phyloP scores from a whole-genome alignment of 2,329 filamentous ascomycete species.

The Neonectria coccinea region DNA sequence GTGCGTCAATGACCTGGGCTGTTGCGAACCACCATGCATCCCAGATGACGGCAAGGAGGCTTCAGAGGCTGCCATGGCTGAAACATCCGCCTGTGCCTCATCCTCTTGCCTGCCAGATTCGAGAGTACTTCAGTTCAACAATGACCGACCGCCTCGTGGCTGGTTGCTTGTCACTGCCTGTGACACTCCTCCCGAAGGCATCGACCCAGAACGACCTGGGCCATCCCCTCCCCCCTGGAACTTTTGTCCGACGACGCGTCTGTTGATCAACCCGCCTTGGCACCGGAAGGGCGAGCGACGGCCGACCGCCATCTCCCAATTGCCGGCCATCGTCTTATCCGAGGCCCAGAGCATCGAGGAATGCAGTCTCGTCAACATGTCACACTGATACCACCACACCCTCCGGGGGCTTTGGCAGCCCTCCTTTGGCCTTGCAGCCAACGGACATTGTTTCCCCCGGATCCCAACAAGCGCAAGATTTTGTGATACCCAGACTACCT shows the following conservation, averaged over 20 bases:
- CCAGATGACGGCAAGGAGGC: background rate
- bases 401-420: constrained; percentile 23
- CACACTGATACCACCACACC: constrained; percentile 39
- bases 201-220: background rate
- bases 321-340: constrained; percentile 23
- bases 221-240: constrained; percentile 5
- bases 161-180: background rate
- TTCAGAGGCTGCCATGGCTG: background rate
- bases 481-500: constrained; percentile 28
- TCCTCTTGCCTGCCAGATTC: background rate
- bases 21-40: constrained; percentile 1
- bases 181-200: background rate
- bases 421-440: constrained; percentile 28
- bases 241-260: constrained; percentile 23
- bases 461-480: constrained; percentile 37
- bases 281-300: constrained; percentile 1
- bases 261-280: constrained; percentile 22
- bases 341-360: constrained; percentile 29
- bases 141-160: background rate
- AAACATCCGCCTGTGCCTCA: background rate
- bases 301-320: constrained; percentile 17
- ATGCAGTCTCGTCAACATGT: constrained; percentile 32
- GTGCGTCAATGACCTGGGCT: background rate
- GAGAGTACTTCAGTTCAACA: background rate
- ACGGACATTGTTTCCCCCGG: constrained; percentile 27